Evolutionary conservation across 306 rosid genomes (phyloP).

Genomic region (Fragaria ananassa): DNA sequence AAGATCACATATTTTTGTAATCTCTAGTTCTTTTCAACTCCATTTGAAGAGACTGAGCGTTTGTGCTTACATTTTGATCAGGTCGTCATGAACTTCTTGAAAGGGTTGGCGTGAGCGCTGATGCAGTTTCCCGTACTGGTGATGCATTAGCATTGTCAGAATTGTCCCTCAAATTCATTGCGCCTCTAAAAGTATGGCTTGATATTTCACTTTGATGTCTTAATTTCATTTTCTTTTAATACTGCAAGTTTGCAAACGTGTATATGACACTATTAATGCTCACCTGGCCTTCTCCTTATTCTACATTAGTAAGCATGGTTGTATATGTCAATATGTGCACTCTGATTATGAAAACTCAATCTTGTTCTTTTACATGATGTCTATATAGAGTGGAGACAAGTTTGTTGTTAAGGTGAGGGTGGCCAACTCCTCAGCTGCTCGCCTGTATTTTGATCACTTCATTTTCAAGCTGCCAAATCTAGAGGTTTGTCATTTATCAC

Average conservation of each 20-base stretch:
- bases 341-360: neutral
- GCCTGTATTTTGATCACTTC: conserved; percentile 61
- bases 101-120: conserved; percentile 54
- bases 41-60: conserved; percentile 8
- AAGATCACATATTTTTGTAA: neutral
- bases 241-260: neutral
- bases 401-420: conserved; percentile 65
- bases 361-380: conserved; percentile 25
- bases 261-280: neutral
- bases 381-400: conserved; percentile 66
- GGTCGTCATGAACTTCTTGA: conserved; percentile 75
- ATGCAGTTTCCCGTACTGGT: conserved; percentile 64
- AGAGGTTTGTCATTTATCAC: conserved; percentile 49
- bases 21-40: neutral
- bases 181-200: conserved; percentile 70
- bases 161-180: conserved; percentile 70
- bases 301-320: neutral
- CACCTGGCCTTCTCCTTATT: neutral
- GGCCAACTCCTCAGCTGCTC: conserved; percentile 68
- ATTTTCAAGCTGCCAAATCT: conserved; percentile 73
- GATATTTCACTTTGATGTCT: neutral
- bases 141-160: conserved; percentile 73
- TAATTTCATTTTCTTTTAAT: neutral
- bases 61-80: conserved; percentile 34
- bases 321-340: neutral